phyloP scores from a whole-genome alignment of 2,329 filamentous ascomycete genomes.

The Berkeleyomyces basicola region DNA sequence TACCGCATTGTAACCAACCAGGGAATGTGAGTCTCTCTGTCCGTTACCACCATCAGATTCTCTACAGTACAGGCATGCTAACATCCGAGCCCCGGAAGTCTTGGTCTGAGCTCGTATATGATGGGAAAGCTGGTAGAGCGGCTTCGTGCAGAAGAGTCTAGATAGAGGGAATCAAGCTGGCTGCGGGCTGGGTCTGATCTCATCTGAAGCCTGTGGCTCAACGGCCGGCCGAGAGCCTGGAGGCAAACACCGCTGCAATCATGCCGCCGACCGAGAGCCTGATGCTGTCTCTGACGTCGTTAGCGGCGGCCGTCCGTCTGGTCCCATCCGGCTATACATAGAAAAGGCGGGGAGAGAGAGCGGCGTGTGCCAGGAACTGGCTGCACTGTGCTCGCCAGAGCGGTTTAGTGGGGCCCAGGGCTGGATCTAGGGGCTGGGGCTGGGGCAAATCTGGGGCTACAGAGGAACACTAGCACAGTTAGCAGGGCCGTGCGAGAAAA shows the following conservation, averaged over 20 bases:
- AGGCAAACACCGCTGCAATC: too few species aligned
- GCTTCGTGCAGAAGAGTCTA: conserved; percentile 20
- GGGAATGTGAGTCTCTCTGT: conserved; percentile 40
- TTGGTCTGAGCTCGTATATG: conserved; percentile 38
- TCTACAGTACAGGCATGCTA: conserved; percentile 5
- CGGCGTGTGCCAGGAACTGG: neutral
- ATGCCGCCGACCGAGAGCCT: too few species aligned
- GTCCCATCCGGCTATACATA: too few species aligned
- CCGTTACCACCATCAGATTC: neutral
- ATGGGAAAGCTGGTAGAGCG: conserved; percentile 33
- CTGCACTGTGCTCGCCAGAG: neutral
- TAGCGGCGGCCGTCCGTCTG: too few species aligned
- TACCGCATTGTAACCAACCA: conserved; percentile 49
- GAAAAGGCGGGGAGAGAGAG: neutral
- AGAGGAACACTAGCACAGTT: neutral
- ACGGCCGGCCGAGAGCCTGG: too few species aligned
- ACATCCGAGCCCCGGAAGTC: conserved; percentile 21
- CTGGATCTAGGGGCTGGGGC: neutral
- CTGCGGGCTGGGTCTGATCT: neutral
- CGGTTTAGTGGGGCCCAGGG: neutral
- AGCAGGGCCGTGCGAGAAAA: neutral
- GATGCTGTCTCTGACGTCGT: too few species aligned
- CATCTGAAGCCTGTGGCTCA: neutral
- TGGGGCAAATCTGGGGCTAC: neutral
- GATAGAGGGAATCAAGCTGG: neutral